These are phyloP conservation scores for Coccinonectria pachysandricola DNA, from an alignment of 2,329 filamentous ascomycete genomes.

Conservation along the genomic window DNA sequence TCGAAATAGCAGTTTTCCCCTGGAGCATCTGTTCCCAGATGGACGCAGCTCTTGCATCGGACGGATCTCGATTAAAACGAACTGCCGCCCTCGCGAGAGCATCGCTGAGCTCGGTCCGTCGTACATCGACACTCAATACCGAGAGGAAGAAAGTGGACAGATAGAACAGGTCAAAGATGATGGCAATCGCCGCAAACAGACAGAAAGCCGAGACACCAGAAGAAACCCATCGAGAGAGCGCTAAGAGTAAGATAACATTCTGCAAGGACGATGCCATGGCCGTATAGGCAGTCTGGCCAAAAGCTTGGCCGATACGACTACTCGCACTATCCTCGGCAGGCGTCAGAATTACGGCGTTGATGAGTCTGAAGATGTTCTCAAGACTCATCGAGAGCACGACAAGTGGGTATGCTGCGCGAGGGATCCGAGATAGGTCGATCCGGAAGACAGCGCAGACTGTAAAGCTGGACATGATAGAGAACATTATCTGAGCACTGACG, in stretches of 20 bases:
- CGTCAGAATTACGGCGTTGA: slow-evolving; percentile 66
- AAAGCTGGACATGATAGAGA: slow-evolving; percentile 69
- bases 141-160: slow-evolving; percentile 71
- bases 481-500: slow-evolving; percentile 57
- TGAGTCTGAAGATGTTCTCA: slow-evolving; percentile 68
- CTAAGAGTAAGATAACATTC: slow-evolving; percentile 55
- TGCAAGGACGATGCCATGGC: slow-evolving; percentile 58
- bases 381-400: slow-evolving; percentile 69
- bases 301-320: slow-evolving; percentile 59
- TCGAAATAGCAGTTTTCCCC: slow-evolving; percentile 58
- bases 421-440: slow-evolving; percentile 65
- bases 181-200: slow-evolving; percentile 63
- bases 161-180: slow-evolving; percentile 68
- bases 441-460: slow-evolving; percentile 68
- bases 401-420: slow-evolving; percentile 63
- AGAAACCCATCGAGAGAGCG: slow-evolving; percentile 56
- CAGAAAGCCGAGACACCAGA: slow-evolving; percentile 67
- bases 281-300: slow-evolving; percentile 62
- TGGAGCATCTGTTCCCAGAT: slow-evolving; percentile 53
- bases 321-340: slow-evolving; percentile 59
- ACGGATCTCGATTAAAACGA: slow-evolving; percentile 23
- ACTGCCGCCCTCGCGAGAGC: slow-evolving; percentile 50
- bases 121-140: slow-evolving; percentile 69
- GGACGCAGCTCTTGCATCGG: slow-evolving; percentile 13
- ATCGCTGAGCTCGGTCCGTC: slow-evolving; percentile 65